Evolutionary conservation across 1,139 yeast genomes (phyloP), one percentile per base, ranked within the genome.

Genomic region (Schizosaccharomyces versatilis): DNA sequence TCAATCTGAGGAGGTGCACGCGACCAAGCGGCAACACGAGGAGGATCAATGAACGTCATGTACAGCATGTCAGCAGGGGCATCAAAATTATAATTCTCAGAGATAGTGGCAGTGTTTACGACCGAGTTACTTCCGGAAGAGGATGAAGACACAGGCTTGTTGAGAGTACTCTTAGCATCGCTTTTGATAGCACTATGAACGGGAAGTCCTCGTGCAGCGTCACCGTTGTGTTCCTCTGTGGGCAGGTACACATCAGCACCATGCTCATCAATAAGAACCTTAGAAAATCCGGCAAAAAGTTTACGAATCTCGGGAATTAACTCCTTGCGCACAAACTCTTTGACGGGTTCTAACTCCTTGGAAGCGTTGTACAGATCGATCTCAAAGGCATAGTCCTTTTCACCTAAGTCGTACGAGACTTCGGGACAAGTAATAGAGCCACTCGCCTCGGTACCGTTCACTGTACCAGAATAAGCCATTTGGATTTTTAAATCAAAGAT

Each of bases 391-490:
- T 81, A 81, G 61, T 86, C 96, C 59, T 81, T 88, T 41, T 71
- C 74, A 54, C 81, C 90, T 15, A 94, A 78, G 67, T 90, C 98
- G 66, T 88, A 90, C n/a, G 96, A 93, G 60, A 93, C 76, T 66
- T 93, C 98, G 2, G 98, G 99, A 52, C 90, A 69, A 3, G 79
- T 75, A 58, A 90, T 80, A 15, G 81, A 73, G 10, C 98, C 99
- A 6, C 67, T 65, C 8, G 65, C 70, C 41, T 65, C 68, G 8
- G 66, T 69, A 9, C 49, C 49, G 1, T 65, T 69, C 12, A 62
- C 68, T 6, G 66, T 65, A 8, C 94, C 90, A 7, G 67, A 67
- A 62, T 79, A 78, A n/a, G 71, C 73, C 58, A 88, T 66, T 1
- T 76, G 79, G 56, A 88, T 62, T 59, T 79, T 76, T 66, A 93